Evolutionary conservation across 345 rosid genomes (phyloP), one percentile per base, ranked within the genome.

Genomic region (Trapa bicornis): DNA sequence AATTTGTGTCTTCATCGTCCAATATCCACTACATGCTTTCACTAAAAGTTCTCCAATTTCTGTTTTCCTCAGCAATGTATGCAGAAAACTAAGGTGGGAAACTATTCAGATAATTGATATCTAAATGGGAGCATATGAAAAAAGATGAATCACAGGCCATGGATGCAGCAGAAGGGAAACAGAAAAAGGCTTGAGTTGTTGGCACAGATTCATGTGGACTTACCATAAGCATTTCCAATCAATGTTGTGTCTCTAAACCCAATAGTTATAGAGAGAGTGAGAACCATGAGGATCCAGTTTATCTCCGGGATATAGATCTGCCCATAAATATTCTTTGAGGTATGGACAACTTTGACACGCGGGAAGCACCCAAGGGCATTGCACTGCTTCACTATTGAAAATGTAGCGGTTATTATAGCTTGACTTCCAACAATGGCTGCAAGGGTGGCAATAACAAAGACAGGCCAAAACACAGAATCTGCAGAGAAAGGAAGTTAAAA

Each of bases 361-460:
- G 98, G 98, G 73, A 92, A 92, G 80, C 98, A 92, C 45, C 98
- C 96, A 64, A 92, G 93, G 42, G 98, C 92, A 80, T 89, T 86
- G 64, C 96, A 92, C 72, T 92, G 98, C 75, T 92, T 92, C 76
- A 92, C 67, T 37, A 88, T 85, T 48, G 98, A 92, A 73, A 89
- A 89, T 6, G 97, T 92, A 68, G 97, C 90, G 61, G 93, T 89
- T 63, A 92, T 89, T 70, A 85, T 79, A 75, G 93, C 89, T 78
- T 88, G 97, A 78, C 98, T 89, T 67, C 92, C 96, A 67, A 89
- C 97, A 73, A 84, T 84, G 64, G 98, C 91, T 15, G 97, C 93
- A 68, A 92, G 91, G n/a, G 92, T 85, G 56, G 98, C 90, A 80
- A 88, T 86, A 61, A 89, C 72, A 76, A 90, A 86, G 71, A 92